Conservation (phyloP, 1,284 basidiomycete genomes). For the Earliella scabrosa region DNA sequence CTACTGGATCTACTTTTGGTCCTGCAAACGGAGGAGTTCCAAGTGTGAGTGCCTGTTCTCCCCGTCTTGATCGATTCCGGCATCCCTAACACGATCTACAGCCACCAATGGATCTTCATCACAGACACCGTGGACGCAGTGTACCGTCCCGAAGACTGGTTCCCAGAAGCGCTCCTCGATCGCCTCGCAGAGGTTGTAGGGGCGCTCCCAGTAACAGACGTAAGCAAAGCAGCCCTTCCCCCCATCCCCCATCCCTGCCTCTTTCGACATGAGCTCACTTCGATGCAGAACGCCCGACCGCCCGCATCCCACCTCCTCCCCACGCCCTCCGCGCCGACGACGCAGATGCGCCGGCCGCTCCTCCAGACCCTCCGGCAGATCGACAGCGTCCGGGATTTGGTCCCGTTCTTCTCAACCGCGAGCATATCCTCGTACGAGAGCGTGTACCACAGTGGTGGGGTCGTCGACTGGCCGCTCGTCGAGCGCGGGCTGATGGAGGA, state of each 20-base stretch:
- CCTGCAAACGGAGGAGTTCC: conserved; percentile 96
- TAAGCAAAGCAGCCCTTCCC: too few relatives aligned
- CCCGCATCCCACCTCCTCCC: conserved; percentile 18
- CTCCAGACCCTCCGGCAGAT: conserved; percentile 72
- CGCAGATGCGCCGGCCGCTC: conserved; percentile 72
- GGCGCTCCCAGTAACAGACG: conserved; percentile 55
- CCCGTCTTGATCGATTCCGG: too few relatives aligned
- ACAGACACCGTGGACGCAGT: conserved; percentile 97
- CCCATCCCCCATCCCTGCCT: too few relatives aligned
- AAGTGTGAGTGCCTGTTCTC: conserved; percentile 76
- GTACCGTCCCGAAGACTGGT: conserved; percentile 84
- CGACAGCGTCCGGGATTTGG: conserved; percentile 80
- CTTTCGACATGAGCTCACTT: not conserved
- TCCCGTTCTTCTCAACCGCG: conserved; percentile 86
- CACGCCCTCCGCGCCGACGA: conserved; percentile 31
- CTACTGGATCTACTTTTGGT: conserved; percentile 91
- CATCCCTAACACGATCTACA: too few relatives aligned
- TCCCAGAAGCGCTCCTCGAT: conserved; percentile 89
- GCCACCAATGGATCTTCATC: conserved; percentile 99
- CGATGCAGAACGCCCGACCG: conserved; percentile 2
- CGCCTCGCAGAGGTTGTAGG: conserved; percentile 84
- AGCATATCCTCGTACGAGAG: conserved; percentile 91
- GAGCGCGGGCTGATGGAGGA: conserved; percentile 82
- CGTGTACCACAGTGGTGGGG: conserved; percentile 79
- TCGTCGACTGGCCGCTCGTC: conserved; percentile 86